Base-by-base conservation (phyloP, 2,329 filamentous ascomycete species). In the Domatiomyces catenatus region DNA sequence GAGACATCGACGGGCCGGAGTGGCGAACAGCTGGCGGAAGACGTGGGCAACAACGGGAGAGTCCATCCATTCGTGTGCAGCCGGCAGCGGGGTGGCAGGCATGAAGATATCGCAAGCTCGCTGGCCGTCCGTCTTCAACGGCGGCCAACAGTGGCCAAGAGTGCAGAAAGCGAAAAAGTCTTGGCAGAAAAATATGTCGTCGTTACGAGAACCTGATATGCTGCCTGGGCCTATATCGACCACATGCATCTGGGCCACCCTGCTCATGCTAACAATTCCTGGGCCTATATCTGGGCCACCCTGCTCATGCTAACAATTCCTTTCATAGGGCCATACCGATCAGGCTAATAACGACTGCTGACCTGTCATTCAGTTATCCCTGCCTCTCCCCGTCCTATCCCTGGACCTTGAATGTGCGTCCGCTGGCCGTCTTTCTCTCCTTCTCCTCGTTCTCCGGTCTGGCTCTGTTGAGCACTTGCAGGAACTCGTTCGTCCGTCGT, bases 381-480 rank as follows among this genome's bases (percentile, higher is more conserved):
- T 3, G 6, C 3, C 22, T 24, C 3, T 24, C 6, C 22, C 32
- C 10, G 32, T 8, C 32, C 20, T 50, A 60, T 6, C 54, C 58
- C 51, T 81, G 78, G 19, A 81, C 77, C 60, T 75, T 75, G 79
- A 98, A 98, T 44, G 89, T 94, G 62, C 92, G 80, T 57, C 92
- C 92, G 66, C 87, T 96, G 46, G 93, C 92, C 51, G 92, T 98
- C 80, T 98, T 98, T 63, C 86, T 83, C 71, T 98, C 93, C 72
- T 90, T 90, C 70, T 96, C 92, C 69, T 96, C 90, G 61, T 83
- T 88, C 66, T 98, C 92, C 44, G 92, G 93, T 62, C 92, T 79
- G 54, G 92, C 92, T 71, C 93, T 81, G 66, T 93, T 90, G 58
- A 98, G 77, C n/a, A 98, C 90, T 78, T 98, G 93, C 52, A 98